These are phyloP conservation scores for Neurospora discreta DNA, from an alignment of 495 filamentous ascomycete genomes.

Conservation along the genomic window DNA sequence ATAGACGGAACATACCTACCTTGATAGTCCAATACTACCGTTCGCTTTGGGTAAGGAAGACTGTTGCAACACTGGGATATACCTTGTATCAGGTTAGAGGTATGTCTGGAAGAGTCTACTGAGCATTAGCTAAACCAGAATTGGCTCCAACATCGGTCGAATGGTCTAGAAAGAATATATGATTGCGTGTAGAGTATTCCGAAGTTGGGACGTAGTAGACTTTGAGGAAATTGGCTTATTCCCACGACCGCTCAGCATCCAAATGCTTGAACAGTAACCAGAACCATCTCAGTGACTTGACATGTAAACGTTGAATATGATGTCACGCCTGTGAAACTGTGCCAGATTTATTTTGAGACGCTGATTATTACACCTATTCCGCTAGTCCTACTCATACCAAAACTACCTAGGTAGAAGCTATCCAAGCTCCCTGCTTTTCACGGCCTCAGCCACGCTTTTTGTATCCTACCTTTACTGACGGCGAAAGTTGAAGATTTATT, in stretches of 20 bases:
- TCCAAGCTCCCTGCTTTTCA: background rate
- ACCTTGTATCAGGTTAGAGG: background rate
- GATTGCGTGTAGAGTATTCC: background rate
- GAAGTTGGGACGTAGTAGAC: background rate
- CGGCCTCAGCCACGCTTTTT: background rate
- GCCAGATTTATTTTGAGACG: background rate
- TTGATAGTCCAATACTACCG: background rate
- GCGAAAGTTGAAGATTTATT: background rate
- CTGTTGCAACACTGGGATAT: background rate
- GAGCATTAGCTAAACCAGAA: background rate
- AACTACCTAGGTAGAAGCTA: background rate
- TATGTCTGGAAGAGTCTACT: background rate
- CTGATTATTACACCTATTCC: background rate
- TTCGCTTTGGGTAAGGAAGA: background rate
- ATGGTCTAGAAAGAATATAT: background rate
- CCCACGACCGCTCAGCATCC: background rate
- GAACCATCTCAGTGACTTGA: background rate
- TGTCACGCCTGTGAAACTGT: background rate
- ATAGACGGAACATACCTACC: background rate
- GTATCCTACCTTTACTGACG: background rate
- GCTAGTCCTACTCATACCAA: background rate
- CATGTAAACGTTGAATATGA: background rate
- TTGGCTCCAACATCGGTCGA: background rate
- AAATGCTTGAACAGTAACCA: background rate
- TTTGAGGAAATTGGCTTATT: background rate